Conservation (phyloP, 2,329 filamentous ascomycete species). For the Fusarium sp. region DNA sequence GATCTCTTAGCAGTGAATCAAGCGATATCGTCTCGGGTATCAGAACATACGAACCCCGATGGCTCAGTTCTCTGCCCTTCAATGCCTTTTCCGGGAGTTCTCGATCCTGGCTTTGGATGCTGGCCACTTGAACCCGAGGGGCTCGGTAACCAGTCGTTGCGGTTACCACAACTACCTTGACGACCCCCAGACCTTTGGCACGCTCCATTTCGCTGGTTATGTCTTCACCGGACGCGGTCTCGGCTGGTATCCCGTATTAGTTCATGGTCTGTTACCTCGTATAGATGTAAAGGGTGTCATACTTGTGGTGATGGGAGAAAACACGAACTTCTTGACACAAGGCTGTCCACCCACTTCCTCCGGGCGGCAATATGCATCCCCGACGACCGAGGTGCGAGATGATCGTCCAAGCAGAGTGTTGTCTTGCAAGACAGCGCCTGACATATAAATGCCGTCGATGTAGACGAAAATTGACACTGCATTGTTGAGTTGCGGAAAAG, state of each 20-base stretch:
- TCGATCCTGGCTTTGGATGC: background rate
- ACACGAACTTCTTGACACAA: slow-evolving; percentile 12
- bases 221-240: background rate
- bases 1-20: background rate
- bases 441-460: slow-evolving; percentile 29
- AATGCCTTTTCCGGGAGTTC: slow-evolving; percentile 39
- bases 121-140: background rate
- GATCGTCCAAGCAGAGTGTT: too few species aligned
- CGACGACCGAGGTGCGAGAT: background rate
- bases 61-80: slow-evolving; percentile 45
- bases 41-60: slow-evolving; percentile 34
- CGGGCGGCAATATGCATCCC: background rate
- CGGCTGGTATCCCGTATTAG: background rate
- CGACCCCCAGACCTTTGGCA: slow-evolving; percentile 24
- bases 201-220: background rate
- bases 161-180: background rate
- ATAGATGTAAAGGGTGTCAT: background rate
- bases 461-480: fast-evolving
- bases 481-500: background rate
- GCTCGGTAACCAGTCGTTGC: background rate
- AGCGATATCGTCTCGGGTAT: too few species aligned
- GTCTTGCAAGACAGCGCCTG: too few species aligned
- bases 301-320: slow-evolving; percentile 28
- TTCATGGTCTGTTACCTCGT: fast-evolving
- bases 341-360: background rate